Evolutionary conservation across 176 grass and related monocot species (phyloP).

Genomic region (Neostapfia colusana): DNA sequence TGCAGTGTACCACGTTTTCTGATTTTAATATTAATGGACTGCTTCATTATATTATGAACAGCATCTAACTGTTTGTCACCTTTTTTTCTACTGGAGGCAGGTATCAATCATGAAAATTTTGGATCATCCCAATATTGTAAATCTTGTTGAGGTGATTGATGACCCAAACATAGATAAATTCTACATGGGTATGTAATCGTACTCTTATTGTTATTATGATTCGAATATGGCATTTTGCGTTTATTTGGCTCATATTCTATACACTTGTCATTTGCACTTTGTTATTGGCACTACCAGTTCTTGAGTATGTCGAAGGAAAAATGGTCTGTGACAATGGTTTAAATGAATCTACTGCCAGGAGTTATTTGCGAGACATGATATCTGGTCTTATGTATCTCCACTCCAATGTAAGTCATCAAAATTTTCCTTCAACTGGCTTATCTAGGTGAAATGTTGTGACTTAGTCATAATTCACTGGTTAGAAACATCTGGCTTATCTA

Average conservation of each 20-base stretch:
- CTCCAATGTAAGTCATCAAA: conserved; percentile 66
- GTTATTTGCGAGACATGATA: conserved; percentile 78
- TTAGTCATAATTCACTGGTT: background rate
- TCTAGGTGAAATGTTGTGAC: background rate
- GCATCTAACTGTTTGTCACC: background rate
- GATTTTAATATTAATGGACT: conserved; percentile 12
- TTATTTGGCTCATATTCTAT: background rate
- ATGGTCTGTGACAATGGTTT: conserved; percentile 68
- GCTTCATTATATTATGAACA: background rate
- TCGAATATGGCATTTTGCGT: background rate
- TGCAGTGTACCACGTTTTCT: background rate
- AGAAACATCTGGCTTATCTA: background rate
- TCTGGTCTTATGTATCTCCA: conserved; percentile 88
- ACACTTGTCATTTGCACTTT: conserved; percentile 11
- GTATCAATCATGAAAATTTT: conserved; percentile 95
- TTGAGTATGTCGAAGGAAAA: conserved; percentile 79
- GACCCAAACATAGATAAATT: conserved; percentile 76
- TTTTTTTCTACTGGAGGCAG: conserved; percentile 42
- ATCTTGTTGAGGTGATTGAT: conserved; percentile 95
- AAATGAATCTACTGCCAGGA: conserved; percentile 64
- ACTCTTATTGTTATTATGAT: conserved; percentile 1
- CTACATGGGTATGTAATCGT: conserved; percentile 68
- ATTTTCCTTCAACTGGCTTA: conserved; percentile 6
- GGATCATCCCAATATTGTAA: conserved; percentile 94
- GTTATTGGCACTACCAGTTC: conserved; percentile 42